Evolutionary conservation across 225 moss, liverwort and hornwort species (phyloP).

Genomic region (Neckera pumila): DNA sequence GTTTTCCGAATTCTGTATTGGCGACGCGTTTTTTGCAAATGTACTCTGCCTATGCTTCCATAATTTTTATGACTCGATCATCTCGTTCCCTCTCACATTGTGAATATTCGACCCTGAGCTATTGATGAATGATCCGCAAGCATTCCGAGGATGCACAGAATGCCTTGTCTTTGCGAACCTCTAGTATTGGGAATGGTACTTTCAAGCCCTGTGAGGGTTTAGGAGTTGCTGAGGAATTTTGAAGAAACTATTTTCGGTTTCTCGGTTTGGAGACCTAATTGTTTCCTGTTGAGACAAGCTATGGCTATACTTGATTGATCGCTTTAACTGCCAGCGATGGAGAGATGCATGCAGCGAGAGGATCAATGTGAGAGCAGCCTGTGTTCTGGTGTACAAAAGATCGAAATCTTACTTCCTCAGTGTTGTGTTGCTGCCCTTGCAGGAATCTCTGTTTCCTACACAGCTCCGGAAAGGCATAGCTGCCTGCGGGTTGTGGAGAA

Average conservation of each 20-base stretch:
- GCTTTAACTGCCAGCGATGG: neutral
- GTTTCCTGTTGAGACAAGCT: neutral
- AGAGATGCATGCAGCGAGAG: neutral
- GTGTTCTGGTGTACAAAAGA: neutral
- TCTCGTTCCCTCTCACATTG: neutral
- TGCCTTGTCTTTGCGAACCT: neutral
- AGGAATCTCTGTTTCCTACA: conserved; percentile 86
- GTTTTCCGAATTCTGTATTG: neutral
- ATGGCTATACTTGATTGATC: neutral
- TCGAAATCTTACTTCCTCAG: neutral
- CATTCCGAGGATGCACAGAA: neutral
- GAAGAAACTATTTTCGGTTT: neutral
- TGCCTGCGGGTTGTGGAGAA: conserved; percentile 88
- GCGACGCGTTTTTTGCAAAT: neutral
- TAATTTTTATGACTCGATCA: neutral
- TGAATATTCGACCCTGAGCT: neutral
- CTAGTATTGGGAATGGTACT: neutral
- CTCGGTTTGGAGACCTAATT: neutral
- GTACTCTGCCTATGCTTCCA: neutral
- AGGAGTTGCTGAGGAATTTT: neutral
- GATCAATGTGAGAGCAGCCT: neutral
- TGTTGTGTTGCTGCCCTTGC: neutral
- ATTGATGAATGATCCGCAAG: neutral
- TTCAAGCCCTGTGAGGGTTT: neutral
- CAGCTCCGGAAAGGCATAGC: conserved; percentile 78